Evolutionary conservation across 2,329 filamentous ascomycete genomes (phyloP).

Genomic region (Emmonsiellopsis sp.): DNA sequence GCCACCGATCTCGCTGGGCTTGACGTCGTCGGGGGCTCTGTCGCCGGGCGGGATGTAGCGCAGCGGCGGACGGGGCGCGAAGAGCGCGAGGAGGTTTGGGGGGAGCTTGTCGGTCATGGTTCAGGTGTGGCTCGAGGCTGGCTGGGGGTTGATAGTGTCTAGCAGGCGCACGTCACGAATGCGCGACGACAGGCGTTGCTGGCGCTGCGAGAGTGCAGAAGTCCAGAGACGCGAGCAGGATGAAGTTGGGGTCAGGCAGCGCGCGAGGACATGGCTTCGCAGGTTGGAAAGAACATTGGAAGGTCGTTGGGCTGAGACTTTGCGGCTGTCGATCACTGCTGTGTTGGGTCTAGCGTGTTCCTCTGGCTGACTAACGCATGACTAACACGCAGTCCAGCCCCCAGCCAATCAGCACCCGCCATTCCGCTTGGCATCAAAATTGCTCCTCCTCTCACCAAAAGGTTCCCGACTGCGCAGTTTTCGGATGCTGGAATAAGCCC

Average conservation of each 20-base stretch:
- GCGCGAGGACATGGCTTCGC: too few relatives aligned
- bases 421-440: background rate
- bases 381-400: background rate
- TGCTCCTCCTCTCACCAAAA: slow-evolving; percentile 14
- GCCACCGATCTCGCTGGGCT: slow-evolving; percentile 62
- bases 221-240: too few relatives aligned
- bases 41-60: slow-evolving; percentile 81
- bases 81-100: slow-evolving; percentile 83
- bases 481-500: background rate
- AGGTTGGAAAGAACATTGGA: too few relatives aligned
- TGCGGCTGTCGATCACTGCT: background rate
- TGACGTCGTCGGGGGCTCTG: slow-evolving; percentile 70
- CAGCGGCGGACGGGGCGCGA: slow-evolving; percentile 84
- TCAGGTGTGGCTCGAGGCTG: background rate
- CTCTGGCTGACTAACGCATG: background rate
- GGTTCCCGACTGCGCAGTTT: slow-evolving; percentile 6
- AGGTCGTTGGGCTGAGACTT: background rate
- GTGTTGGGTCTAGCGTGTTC: background rate
- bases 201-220: too few relatives aligned
- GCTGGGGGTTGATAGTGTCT: too few relatives aligned
- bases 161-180: too few relatives aligned
- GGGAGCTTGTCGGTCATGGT: slow-evolving; percentile 94
- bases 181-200: too few relatives aligned
- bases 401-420: slow-evolving; percentile 17
- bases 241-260: too few relatives aligned